Evolutionary conservation across 73 alveolate genomes (phyloP).

Genomic region (Paramecium caudatum): DNA sequence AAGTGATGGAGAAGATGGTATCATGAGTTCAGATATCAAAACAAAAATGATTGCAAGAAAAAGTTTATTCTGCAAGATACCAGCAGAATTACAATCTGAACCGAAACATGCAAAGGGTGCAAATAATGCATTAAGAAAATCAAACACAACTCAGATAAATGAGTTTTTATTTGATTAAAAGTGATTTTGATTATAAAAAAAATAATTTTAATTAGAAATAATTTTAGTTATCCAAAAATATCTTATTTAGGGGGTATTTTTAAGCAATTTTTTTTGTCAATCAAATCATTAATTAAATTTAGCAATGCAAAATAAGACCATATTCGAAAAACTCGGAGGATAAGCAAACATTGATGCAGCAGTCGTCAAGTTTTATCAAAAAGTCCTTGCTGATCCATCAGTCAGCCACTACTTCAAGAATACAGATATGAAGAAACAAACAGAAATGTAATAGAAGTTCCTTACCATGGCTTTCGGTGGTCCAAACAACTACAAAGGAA

Average conservation of each 20-base stretch:
- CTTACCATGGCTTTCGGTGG: conserved; percentile 85
- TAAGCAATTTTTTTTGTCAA: background rate
- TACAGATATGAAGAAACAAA: conserved; percentile 78
- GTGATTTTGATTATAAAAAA: no score
- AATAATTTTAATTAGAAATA: conserved; percentile 5
- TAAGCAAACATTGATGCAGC: conserved; percentile 79
- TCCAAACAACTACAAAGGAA: conserved; percentile 73
- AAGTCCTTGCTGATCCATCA: conserved; percentile 80
- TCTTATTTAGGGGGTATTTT: conserved; percentile 5
- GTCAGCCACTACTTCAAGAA: conserved; percentile 82
- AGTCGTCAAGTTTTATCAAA: conserved; percentile 79
- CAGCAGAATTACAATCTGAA: background rate
- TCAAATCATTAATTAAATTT: conserved; percentile 30
- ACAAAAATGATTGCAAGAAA: background rate
- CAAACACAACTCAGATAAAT: conserved; percentile 32
- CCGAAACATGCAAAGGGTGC: background rate
- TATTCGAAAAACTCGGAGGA: conserved; percentile 86
- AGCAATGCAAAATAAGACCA: conserved; percentile 69
- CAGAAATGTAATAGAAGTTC: conserved; percentile 70
- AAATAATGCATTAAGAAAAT: background rate
- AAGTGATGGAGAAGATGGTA: conserved; percentile 21
- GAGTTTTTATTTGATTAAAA: conserved; percentile 29
- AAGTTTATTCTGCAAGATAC: background rate
- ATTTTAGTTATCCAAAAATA: conserved; percentile 39
- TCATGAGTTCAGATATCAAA: background rate